Evolutionary conservation across 305 asterid species (phyloP).

Genomic region (Fraxinus dipetala): DNA sequence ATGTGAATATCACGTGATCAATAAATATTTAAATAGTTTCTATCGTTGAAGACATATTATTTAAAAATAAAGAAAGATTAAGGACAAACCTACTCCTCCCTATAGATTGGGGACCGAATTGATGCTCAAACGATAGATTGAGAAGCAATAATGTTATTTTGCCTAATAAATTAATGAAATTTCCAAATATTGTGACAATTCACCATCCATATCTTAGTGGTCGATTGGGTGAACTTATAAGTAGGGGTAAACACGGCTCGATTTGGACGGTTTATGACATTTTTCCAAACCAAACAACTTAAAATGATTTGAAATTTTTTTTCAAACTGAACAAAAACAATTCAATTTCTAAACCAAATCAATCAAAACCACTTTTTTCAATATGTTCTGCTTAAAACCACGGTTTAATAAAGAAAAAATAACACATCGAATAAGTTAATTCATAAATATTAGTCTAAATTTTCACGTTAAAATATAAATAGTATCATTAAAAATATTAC

Average conservation of each 20-base stretch:
- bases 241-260: not conserved
- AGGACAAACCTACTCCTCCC: not conserved
- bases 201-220: not conserved
- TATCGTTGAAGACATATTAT: not conserved
- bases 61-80: not conserved
- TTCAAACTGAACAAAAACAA: not conserved
- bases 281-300: too few relatives aligned
- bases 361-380: not conserved
- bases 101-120: not conserved
- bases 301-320: too few relatives aligned
- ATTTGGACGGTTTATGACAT: not conserved
- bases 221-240: not conserved
- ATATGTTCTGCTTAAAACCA: too few relatives aligned
- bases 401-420: not conserved
- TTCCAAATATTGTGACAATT: not conserved
- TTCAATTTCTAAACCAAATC: not conserved
- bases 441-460: not conserved
- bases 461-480: not conserved
- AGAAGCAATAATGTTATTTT: not conserved
- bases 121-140: not conserved
- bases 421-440: too few relatives aligned
- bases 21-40: not conserved
- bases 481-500: not conserved
- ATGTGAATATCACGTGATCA: not conserved
- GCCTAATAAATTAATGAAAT: not conserved